phyloP scores from a whole-genome alignment of 257 asterid species.

The Cynanchum wilfordii region DNA sequence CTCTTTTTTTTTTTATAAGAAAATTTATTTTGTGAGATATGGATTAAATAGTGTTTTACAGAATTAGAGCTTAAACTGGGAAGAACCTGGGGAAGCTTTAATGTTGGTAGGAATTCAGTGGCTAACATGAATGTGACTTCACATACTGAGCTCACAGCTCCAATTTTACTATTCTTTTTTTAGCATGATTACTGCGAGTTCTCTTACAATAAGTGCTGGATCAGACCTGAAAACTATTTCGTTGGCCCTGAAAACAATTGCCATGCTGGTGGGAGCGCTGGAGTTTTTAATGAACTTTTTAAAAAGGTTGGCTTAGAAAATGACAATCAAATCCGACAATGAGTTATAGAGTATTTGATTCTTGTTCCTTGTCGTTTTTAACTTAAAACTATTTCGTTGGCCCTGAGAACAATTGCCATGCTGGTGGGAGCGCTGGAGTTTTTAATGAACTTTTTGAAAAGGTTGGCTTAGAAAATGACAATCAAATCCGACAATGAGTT shows the following conservation, averaged over 20 bases:
- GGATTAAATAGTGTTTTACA: neutral
- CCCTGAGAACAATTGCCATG: neutral
- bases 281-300: neutral
- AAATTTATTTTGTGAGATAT: neutral
- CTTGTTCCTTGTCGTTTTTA: neutral
- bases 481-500: neutral
- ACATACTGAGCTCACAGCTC: neutral
- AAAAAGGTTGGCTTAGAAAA: neutral
- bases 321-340: constrained; percentile 1
- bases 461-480: constrained; percentile 7
- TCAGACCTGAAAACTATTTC: neutral
- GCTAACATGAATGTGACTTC: neutral
- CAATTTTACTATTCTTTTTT: neutral
- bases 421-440: neutral
- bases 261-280: neutral
- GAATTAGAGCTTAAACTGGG: neutral
- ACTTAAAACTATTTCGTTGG: neutral
- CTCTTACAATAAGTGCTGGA: neutral
- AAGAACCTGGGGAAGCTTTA: neutral
- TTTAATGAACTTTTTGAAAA: neutral
- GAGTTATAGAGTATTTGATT: neutral
- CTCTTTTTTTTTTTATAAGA: neutral
- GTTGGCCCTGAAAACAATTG: neutral
- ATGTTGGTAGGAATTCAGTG: neutral
- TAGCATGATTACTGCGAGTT: neutral